Percentiles rank a stretch among this genome's conserved stretches.
Evolutionary conservation across 345 rosid genomes (phyloP).

Genomic region (Eucalyptus globulus): DNA sequence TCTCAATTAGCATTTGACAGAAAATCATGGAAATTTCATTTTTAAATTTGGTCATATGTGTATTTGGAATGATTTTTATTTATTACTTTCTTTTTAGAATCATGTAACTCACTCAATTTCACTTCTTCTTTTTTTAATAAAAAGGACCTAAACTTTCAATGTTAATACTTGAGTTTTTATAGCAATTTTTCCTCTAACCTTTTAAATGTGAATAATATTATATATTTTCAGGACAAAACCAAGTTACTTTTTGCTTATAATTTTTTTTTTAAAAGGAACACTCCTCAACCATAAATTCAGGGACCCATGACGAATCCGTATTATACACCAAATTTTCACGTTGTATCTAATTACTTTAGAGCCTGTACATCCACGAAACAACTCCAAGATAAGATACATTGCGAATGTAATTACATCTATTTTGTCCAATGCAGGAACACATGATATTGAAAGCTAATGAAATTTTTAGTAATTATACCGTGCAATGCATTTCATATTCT

Average conservation of each 20-base stretch:
- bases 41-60: not conserved
- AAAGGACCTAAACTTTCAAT: not conserved
- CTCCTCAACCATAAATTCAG: not conserved
- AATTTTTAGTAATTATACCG: not conserved
- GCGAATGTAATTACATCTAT: not conserved
- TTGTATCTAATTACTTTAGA: not conserved
- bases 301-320: not conserved
- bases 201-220: not conserved
- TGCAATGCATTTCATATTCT: not conserved
- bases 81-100: not conserved
- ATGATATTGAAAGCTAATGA: not conserved
- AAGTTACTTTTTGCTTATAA: not conserved
- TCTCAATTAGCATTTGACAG: not conserved
- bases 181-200: not conserved
- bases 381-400: not conserved
- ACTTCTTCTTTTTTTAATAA: not conserved
- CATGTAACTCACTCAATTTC: not conserved
- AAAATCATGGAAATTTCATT: not conserved
- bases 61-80: not conserved
- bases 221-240: not conserved
- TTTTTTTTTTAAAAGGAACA: too few species aligned
- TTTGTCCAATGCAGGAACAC: not conserved
- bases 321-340: not conserved
- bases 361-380: not conserved
- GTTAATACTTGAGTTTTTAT: not conserved